These are phyloP conservation scores for Parastagonospora avenae DNA, from an alignment of 2,329 filamentous ascomycete species.

Conservation along the genomic window DNA sequence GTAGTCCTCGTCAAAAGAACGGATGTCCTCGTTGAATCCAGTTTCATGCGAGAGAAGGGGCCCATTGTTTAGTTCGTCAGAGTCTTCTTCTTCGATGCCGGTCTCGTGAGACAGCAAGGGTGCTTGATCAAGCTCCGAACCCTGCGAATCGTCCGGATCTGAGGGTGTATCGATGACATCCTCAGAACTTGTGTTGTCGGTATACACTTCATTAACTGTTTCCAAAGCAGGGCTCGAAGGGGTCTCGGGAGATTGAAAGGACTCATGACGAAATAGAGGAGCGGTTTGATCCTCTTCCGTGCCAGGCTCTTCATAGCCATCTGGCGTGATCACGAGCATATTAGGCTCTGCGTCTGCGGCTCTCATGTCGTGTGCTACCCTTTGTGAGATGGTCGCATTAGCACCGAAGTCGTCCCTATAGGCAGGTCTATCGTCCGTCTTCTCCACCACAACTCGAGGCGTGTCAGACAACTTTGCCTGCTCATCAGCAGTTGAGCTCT, in stretches of 20 bases:
- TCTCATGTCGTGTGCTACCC: constrained; percentile 39
- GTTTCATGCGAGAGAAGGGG: constrained; percentile 31
- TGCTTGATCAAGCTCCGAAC: constrained; percentile 13
- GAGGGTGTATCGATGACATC: constrained; percentile 24
- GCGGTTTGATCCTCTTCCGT: constrained; percentile 27
- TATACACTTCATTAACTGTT: constrained; percentile 25
- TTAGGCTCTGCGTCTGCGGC: constrained; percentile 44
- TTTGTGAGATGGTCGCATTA: constrained; percentile 40
- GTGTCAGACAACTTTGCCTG: constrained; percentile 12
- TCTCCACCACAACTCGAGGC: constrained; percentile 43
- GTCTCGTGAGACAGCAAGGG: constrained; percentile 20
- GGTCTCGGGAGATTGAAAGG: constrained; percentile 12
- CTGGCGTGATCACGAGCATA: constrained; percentile 30
- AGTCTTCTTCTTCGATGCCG: constrained; percentile 1
- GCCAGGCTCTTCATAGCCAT: constrained; percentile 13
- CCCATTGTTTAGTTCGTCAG: constrained; percentile 10
- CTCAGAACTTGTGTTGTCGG: constrained; percentile 26
- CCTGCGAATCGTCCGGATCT: constrained; percentile 15
- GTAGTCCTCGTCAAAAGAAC: constrained; percentile 9
- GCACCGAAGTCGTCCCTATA: constrained; percentile 46
- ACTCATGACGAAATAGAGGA: constrained; percentile 43
- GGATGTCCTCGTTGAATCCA: constrained; percentile 8
- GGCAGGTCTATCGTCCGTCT: constrained; percentile 39
- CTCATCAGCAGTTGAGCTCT: constrained; percentile 16
- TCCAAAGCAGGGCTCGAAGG: constrained; percentile 13